Percentiles rank a stretch among this genome's conserved stretches.
Evolutionary conservation across 139 green algal genomes (phyloP).

Genomic region (Klebsormidium nitens): DNA sequence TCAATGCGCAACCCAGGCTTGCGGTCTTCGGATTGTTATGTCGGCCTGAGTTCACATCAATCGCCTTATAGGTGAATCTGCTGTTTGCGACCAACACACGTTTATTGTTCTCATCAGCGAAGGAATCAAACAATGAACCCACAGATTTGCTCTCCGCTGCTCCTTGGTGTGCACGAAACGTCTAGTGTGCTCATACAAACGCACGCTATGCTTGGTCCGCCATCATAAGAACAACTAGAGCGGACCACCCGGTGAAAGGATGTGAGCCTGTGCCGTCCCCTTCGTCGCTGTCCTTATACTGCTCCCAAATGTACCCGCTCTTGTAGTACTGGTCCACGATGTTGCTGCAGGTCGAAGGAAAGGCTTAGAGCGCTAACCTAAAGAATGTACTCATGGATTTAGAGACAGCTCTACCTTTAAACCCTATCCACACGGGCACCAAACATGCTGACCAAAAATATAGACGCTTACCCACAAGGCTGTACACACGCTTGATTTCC

Average conservation of each 20-base stretch:
- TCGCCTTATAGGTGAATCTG: no score
- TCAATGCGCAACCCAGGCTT: no score
- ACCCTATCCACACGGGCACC: not conserved
- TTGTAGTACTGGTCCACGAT: constrained; percentile 63
- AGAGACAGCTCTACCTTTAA: not conserved
- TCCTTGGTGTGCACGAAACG: no score
- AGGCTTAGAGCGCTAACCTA: constrained; percentile 29
- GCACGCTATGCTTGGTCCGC: no score
- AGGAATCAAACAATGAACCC: no score
- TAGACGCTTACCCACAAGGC: not conserved
- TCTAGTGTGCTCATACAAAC: no score
- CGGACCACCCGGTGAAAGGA: constrained; percentile 92
- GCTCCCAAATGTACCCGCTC: constrained; percentile 81
- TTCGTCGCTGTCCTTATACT: constrained; percentile 63
- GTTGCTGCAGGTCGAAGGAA: constrained; percentile 53
- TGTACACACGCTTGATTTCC: not conserved
- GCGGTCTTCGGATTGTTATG: no score
- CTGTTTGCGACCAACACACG: no score
- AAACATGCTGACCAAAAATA: not conserved
- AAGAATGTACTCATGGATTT: not conserved
- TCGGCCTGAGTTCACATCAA: no score
- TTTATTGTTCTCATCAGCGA: no score
- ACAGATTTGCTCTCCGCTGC: no score
- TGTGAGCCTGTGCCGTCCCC: constrained; percentile 73
- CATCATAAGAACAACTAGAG: constrained; percentile 70